phyloP scores from a whole-genome alignment of 768 basidiomycete species.

The Mrakia frigida region DNA sequence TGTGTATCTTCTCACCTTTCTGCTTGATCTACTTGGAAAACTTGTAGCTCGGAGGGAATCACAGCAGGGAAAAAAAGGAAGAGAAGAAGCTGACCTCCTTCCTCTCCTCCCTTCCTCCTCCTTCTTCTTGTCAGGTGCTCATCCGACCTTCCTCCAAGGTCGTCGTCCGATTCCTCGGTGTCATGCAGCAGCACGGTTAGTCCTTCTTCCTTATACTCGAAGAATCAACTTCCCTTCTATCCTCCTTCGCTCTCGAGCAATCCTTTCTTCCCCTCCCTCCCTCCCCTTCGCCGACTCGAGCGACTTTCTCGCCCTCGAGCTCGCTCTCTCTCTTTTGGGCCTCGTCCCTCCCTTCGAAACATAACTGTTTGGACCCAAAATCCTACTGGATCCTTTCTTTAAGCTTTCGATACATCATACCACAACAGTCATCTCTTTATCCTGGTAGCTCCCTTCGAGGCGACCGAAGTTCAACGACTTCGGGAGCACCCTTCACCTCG shows the following conservation, averaged over 20 bases:
- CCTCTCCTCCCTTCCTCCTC: background rate
- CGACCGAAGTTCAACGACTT: background rate
- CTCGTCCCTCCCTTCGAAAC: slow-evolving; percentile 28
- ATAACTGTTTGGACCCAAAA: slow-evolving; percentile 45
- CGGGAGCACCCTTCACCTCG: background rate
- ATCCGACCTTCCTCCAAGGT: slow-evolving; percentile 97
- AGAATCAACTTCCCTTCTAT: slow-evolving; percentile 7
- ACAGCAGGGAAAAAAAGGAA: background rate
- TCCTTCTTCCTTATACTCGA: slow-evolving; percentile 21
- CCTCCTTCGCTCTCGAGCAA: slow-evolving; percentile 29
- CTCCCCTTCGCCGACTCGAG: background rate
- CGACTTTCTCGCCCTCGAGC: background rate
- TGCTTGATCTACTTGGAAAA: background rate
- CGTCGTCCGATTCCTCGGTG: slow-evolving; percentile 91
- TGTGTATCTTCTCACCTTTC: background rate
- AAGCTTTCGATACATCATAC: slow-evolving; percentile 46
- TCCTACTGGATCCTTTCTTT: slow-evolving; percentile 46
- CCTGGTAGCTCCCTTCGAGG: slow-evolving; percentile 15
- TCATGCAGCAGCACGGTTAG: slow-evolving; percentile 99
- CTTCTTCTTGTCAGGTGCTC: slow-evolving; percentile 61
- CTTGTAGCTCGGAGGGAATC: background rate
- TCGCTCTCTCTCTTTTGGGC: slow-evolving; percentile 24
- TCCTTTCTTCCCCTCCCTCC: background rate
- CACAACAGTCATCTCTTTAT: slow-evolving; percentile 26
- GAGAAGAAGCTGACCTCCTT: background rate